Conservation (phyloP, 1,139 yeast genomes). For the Nematodospora anomalae region DNA sequence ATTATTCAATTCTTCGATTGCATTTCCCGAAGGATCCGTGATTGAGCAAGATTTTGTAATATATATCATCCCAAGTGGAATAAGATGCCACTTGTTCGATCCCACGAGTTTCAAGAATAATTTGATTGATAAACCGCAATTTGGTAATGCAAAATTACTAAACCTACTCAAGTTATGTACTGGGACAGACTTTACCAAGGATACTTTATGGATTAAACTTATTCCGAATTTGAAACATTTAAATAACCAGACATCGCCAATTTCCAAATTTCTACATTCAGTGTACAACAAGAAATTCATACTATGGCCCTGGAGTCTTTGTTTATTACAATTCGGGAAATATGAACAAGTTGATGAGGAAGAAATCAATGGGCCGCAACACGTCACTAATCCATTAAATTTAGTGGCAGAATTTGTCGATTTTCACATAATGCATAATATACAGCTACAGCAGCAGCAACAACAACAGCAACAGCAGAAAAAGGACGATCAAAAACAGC, state of each 20-base stretch:
- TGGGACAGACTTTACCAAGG: conserved; percentile 39
- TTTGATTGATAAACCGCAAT: conserved; percentile 12
- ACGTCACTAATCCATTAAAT: conserved; percentile 28
- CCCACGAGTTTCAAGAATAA: conserved; percentile 13
- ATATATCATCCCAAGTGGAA: conserved; percentile 74
- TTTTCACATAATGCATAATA: conserved; percentile 27
- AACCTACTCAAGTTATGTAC: conserved; percentile 53
- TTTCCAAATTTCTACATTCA: conserved; percentile 53
- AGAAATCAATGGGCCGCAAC: conserved; percentile 4
- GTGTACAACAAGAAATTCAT: conserved; percentile 58
- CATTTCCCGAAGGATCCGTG: conserved; percentile 14
- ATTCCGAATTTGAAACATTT: conserved; percentile 68
- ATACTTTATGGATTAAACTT: conserved; percentile 58
- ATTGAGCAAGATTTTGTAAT: conserved; percentile 45
- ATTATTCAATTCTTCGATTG: conserved; percentile 31
- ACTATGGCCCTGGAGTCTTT: conserved; percentile 70
- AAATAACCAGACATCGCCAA: conserved; percentile 65
- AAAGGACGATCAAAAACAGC: conserved; percentile 8
- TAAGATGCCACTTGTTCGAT: conserved; percentile 61
- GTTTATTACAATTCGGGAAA: conserved; percentile 55
- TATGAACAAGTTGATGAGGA: conserved; percentile 14
- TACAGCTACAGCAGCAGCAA: conserved; percentile 14
- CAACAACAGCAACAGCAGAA: conserved; percentile 14
- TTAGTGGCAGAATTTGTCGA: conserved; percentile 41
- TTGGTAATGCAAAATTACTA: conserved; percentile 46